Percentiles rank a stretch among this genome's conserved stretches.
These are phyloP conservation scores for Diaporthe ilicicola DNA, from an alignment of 2,329 filamentous ascomycete genomes.

Conservation along the genomic window DNA sequence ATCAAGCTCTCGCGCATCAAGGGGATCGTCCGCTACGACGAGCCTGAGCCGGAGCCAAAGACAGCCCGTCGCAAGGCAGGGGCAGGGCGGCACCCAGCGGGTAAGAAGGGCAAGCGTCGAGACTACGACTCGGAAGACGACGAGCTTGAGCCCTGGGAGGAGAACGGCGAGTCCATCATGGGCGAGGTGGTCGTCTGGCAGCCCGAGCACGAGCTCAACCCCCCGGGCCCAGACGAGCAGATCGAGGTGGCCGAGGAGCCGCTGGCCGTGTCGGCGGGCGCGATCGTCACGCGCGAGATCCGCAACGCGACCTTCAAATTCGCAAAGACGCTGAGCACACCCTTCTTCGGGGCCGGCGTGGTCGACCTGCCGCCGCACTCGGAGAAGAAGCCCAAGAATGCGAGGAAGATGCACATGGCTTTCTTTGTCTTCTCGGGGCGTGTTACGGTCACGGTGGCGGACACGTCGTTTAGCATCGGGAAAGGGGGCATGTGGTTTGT, in stretches of 20 bases:
- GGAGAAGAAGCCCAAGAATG: conserved; percentile 90
- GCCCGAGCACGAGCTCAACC: conserved; percentile 61
- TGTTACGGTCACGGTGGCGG: conserved; percentile 80
- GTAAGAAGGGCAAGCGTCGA: conserved; percentile 44
- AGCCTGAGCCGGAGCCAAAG: conserved; percentile 52
- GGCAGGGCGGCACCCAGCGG: conserved; percentile 29
- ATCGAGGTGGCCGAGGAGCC: conserved; percentile 63
- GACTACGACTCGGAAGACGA: conserved; percentile 53
- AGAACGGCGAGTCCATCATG: conserved; percentile 68
- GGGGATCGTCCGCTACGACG: conserved; percentile 79
- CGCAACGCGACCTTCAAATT: conserved; percentile 81
- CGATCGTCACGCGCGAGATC: conserved; percentile 66
- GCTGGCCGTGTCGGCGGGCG: conserved; percentile 63
- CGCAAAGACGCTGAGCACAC: conserved; percentile 83
- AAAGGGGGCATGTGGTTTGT: conserved; percentile 95
- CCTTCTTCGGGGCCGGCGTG: conserved; percentile 89
- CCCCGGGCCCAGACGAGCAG: conserved; percentile 63
- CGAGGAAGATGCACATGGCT: conserved; percentile 94
- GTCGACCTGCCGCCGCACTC: conserved; percentile 87
- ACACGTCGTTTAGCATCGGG: conserved; percentile 80
- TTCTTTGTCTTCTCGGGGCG: conserved; percentile 90
- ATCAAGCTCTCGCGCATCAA: conserved; percentile 77
- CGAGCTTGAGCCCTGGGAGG: conserved; percentile 76
- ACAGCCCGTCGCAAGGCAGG: conserved; percentile 29
- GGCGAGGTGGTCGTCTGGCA: conserved; percentile 74